Percentiles rank a stretch among this genome's conserved stretches.
These are phyloP conservation scores for Phytophthora sansomeana DNA, from an alignment of 352 stramenopile species.

Conservation along the genomic window DNA sequence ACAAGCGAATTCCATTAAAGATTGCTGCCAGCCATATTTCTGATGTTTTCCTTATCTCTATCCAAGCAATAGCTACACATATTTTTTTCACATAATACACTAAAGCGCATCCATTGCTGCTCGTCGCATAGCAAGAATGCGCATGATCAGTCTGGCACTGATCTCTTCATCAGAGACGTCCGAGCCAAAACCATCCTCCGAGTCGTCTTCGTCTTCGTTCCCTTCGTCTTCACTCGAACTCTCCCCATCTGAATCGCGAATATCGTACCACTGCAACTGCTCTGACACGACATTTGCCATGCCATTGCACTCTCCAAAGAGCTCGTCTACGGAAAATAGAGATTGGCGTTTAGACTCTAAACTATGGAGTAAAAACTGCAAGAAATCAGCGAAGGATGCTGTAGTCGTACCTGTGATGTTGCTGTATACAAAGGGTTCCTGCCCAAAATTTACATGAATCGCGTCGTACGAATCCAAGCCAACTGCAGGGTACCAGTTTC, in stretches of 20 bases:
- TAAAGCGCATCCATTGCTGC: slow-evolving; percentile 28
- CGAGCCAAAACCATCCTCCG: slow-evolving; percentile 22
- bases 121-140: slow-evolving; percentile 37
- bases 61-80: too few relatives aligned
- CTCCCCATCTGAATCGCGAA: slow-evolving; percentile 49
- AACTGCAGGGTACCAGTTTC: slow-evolving; percentile 80
- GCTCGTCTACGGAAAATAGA: slow-evolving; percentile 21
- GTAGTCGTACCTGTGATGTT: slow-evolving; percentile 29
- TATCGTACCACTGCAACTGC: slow-evolving; percentile 68
- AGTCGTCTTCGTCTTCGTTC: slow-evolving; percentile 16
- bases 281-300: slow-evolving; percentile 34
- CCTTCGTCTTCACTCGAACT: slow-evolving; percentile 34
- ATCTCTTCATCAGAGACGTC: slow-evolving; percentile 41
- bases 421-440: slow-evolving; percentile 67
- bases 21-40: too few relatives aligned
- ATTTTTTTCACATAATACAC: not conserved
- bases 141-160: slow-evolving; percentile 37
- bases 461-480: slow-evolving; percentile 84
- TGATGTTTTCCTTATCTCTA: too few relatives aligned
- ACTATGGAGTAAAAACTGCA: too few relatives aligned
- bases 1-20: too few relatives aligned
- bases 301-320: slow-evolving; percentile 39
- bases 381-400: not conserved
- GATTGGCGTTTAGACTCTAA: too few relatives aligned
- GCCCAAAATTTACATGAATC: slow-evolving; percentile 88